Percentiles rank a stretch among this genome's conserved stretches.
Conservation (phyloP, 2,329 filamentous ascomycete genomes). For the Cyclaneusma minus region DNA sequence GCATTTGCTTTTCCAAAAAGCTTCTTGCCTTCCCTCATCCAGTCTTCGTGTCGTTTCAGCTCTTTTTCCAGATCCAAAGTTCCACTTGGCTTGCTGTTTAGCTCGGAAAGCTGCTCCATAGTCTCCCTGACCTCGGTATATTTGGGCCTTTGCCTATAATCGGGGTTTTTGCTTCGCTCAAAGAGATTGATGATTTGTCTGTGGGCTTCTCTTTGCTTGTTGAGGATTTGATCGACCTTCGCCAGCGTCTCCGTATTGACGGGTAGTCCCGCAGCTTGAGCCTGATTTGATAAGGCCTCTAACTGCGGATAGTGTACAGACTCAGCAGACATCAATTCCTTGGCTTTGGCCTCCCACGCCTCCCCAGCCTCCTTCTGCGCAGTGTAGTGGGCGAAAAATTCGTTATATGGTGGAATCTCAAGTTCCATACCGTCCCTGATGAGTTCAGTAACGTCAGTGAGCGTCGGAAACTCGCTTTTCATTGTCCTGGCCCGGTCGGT, state of each 20-base stretch:
- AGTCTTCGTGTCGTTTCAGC: slow-evolving; percentile 89
- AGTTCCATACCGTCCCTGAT: slow-evolving; percentile 65
- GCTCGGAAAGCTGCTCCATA: slow-evolving; percentile 70
- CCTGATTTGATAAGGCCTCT: slow-evolving; percentile 78
- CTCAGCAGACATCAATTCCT: slow-evolving; percentile 84
- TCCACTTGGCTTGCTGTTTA: slow-evolving; percentile 84
- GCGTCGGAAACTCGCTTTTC: slow-evolving; percentile 48
- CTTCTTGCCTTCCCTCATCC: slow-evolving; percentile 98
- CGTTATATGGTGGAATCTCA: slow-evolving; percentile 65
- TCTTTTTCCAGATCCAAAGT: slow-evolving; percentile 89
- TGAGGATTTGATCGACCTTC: slow-evolving; percentile 78
- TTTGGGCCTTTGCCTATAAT: slow-evolving; percentile 66
- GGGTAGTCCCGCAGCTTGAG: slow-evolving; percentile 51
- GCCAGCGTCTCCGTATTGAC: slow-evolving; percentile 69
- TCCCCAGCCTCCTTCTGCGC: slow-evolving; percentile 65
- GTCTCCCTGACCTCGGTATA: slow-evolving; percentile 86
- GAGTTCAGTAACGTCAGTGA: slow-evolving; percentile 66
- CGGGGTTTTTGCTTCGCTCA: slow-evolving; percentile 57
- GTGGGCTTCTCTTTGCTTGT: slow-evolving; percentile 90
- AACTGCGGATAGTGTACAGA: slow-evolving; percentile 87
- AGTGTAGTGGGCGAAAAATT: slow-evolving; percentile 59
- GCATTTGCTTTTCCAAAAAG: slow-evolving; percentile 97
- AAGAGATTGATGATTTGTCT: slow-evolving; percentile 73
- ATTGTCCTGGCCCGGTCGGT: slow-evolving; percentile 57
- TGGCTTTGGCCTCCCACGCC: slow-evolving; percentile 84